Evolutionary conservation across 371 early-diverging fungal species (phyloP).

Genomic region (Actinomucor elegans): DNA sequence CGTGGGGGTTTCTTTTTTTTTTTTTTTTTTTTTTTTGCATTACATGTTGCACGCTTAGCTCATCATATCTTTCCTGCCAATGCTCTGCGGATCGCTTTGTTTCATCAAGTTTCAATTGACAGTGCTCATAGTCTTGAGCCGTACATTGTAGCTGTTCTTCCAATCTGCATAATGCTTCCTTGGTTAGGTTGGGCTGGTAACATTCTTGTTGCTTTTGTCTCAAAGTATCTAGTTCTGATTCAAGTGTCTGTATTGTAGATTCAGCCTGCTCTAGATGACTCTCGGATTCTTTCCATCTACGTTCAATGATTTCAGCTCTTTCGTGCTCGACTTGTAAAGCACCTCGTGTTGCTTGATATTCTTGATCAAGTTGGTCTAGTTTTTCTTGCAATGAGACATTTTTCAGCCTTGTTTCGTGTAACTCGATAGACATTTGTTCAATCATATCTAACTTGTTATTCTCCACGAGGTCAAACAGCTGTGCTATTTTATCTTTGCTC

Average conservation of each 20-base stretch:
- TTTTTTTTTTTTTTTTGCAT: no score
- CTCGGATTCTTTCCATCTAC: slow-evolving; percentile 31
- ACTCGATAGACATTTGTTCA: neutral
- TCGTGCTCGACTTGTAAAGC: slow-evolving; percentile 19
- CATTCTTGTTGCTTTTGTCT: slow-evolving; percentile 23
- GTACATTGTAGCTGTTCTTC: neutral
- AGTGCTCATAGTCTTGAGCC: neutral
- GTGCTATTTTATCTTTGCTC: neutral
- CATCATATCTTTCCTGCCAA: slow-evolving; percentile 28
- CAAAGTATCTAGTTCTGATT: slow-evolving; percentile 18
- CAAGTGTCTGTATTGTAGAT: slow-evolving; percentile 33
- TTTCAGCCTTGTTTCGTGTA: neutral
- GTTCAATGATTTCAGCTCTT: slow-evolving; percentile 27
- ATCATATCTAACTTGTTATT: neutral
- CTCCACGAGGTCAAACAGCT: neutral
- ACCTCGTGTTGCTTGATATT: slow-evolving; percentile 8
- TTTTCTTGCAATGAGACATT: slow-evolving; percentile 1
- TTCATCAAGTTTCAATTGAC: neutral
- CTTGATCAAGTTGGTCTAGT: slow-evolving; percentile 11
- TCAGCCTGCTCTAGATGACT: slow-evolving; percentile 36
- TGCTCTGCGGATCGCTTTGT: neutral
- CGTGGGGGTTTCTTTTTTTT: no score
- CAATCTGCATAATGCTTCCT: slow-evolving; percentile 2
- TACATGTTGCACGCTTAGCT: slow-evolving; percentile 19
- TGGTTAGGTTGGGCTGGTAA: slow-evolving; percentile 4